A percentile compares a stretch with the other conserved stretches of the same genome.
These are phyloP conservation scores for Gentiana dahurica DNA, from an alignment of 257 asterid genomes.

Conservation along the genomic window DNA sequence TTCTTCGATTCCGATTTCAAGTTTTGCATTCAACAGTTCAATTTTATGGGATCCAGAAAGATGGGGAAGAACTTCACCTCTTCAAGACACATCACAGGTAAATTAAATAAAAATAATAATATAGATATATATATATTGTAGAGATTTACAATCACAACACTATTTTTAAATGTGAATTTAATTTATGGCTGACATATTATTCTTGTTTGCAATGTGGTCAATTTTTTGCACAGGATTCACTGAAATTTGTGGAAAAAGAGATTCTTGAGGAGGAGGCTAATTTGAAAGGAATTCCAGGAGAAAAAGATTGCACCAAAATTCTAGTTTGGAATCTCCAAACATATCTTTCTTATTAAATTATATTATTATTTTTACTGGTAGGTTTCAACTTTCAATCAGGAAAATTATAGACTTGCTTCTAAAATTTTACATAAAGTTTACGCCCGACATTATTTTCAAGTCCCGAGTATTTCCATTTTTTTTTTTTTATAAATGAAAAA, in stretches of 20 bases:
- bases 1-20: conserved; percentile 55
- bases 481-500: too few relatives aligned
- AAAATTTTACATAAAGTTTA: too few relatives aligned
- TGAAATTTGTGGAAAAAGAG: conserved; percentile 64
- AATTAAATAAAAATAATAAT: background rate
- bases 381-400: too few relatives aligned
- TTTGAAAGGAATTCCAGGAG: conserved; percentile 58
- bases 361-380: too few relatives aligned
- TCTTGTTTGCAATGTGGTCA: background rate
- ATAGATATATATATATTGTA: too few relatives aligned
- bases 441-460: too few relatives aligned
- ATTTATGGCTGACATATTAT: background rate
- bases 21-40: conserved; percentile 86
- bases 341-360: too few relatives aligned
- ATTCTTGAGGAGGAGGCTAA: conserved; percentile 83
- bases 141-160: background rate
- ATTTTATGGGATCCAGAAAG: conserved; percentile 96
- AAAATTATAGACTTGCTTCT: too few relatives aligned
- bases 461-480: too few relatives aligned
- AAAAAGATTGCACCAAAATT: conserved; percentile 58
- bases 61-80: conserved; percentile 86
- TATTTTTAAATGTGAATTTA: background rate
- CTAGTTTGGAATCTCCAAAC: conserved; percentile 54
- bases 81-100: conserved; percentile 75
- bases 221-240: conserved; percentile 44